phyloP scores from a whole-genome alignment of 768 basidiomycete species.

The Lactarius pseudohatsudake region DNA sequence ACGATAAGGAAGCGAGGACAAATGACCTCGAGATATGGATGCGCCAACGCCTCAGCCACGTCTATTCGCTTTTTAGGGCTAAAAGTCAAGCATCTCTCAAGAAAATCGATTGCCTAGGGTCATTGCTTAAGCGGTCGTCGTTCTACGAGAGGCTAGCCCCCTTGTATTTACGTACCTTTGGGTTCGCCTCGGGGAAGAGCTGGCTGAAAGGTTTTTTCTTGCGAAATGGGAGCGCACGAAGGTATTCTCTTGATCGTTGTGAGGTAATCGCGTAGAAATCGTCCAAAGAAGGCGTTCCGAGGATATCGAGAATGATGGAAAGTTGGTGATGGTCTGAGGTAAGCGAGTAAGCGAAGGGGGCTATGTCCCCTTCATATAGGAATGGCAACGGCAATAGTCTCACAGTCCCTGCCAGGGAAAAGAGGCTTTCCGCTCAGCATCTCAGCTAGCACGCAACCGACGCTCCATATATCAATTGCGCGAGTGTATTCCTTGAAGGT shows the following conservation, averaged over 20 bases:
- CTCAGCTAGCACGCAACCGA: constrained; percentile 86
- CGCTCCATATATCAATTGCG: constrained; percentile 85
- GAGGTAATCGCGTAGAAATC: constrained; percentile 94
- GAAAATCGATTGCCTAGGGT: constrained; percentile 65
- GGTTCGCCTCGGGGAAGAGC: constrained; percentile 76
- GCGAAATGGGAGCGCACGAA: constrained; percentile 84
- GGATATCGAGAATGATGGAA: constrained; percentile 89
- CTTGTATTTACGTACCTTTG: constrained; percentile 43
- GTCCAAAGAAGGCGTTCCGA: constrained; percentile 87
- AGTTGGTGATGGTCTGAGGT: constrained; percentile 86
- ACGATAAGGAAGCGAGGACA: not conserved
- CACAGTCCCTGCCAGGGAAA: constrained; percentile 94
- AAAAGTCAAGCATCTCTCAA: constrained; percentile 81
- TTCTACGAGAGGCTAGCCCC: not conserved
- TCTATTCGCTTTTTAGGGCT: constrained; percentile 86
- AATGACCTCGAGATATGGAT: constrained; percentile 82
- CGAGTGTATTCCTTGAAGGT: constrained; percentile 95
- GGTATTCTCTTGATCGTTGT: constrained; percentile 76
- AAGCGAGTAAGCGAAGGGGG: constrained; percentile 3
- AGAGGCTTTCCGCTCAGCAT: constrained; percentile 90
- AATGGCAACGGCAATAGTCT: constrained; percentile 32
- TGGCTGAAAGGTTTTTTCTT: constrained; percentile 69
- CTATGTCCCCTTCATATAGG: constrained; percentile 5
- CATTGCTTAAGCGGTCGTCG: constrained; percentile 1
- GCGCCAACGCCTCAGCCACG: constrained; percentile 81